These are phyloP conservation scores for Colletotrichum neosansevieriae DNA, from an alignment of 2,329 filamentous ascomycete genomes.

Conservation along the genomic window DNA sequence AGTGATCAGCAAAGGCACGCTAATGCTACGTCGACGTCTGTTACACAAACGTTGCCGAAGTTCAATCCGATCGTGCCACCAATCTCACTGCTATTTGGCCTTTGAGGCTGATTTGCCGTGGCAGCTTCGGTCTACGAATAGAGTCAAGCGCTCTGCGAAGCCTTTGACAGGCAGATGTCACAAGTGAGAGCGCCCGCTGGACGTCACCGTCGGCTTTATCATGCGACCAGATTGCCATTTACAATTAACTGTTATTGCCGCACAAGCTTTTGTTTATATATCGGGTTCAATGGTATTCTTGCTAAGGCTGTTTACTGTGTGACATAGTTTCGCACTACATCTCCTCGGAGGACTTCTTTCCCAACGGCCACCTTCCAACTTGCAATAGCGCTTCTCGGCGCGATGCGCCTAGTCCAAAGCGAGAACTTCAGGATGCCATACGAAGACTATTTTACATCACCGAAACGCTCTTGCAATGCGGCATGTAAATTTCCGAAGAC, in stretches of 20 bases:
- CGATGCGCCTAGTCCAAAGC: too few species aligned
- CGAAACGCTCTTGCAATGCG: too few species aligned
- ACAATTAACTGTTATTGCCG: background rate
- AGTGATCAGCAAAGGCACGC: constrained; percentile 1
- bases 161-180: background rate
- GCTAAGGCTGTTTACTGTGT: too few species aligned
- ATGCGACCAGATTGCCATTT: background rate
- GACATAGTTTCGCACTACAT: too few species aligned
- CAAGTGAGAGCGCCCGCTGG: background rate
- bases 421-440: too few species aligned
- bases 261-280: background rate
- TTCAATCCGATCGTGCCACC: constrained; percentile 8
- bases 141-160: constrained; percentile 2
- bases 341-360: too few species aligned
- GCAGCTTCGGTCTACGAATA: constrained; percentile 2
- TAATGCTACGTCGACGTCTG: background rate
- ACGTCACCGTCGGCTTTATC: background rate
- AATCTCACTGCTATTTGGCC: constrained; percentile 9
- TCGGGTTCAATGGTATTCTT: background rate
- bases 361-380: too few species aligned
- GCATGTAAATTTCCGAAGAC: constrained; percentile 54
- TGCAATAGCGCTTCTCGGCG: too few species aligned
- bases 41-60: background rate
- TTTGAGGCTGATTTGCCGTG: background rate
- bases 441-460: too few species aligned